Evolutionary conservation across 2,329 filamentous ascomycete species (phyloP), one percentile per base, ranked within the genome.

Genomic region (Colletotrichum nymphaeae): DNA sequence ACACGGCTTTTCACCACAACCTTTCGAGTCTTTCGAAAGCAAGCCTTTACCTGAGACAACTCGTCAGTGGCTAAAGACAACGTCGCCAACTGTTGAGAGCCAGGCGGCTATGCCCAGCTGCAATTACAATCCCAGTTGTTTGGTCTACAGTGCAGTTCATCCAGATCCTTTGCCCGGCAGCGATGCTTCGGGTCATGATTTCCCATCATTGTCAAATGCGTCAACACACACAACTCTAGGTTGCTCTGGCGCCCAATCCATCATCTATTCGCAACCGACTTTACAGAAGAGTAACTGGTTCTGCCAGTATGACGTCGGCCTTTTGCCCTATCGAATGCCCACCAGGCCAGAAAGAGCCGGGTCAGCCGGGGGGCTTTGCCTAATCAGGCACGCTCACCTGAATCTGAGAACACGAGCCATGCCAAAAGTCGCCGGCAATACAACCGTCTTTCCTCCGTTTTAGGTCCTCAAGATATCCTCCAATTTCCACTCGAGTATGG

Each of bases 401-500:
- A 77, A 76, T 75, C 75, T 65, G 76, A 75, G 71, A 69, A 76
- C 63, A 69, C 67, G 74, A 76, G 60, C 70, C 67, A 73, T 70
- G 28, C 67, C 70, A 16, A 63, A 70, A 70, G 55, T 56, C 35
- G 56, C 64, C 66, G 60, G 28, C 37, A 42, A 26, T 65, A 70
- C 70, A 62, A 65, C 66, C 66, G 16, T 49, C 26, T 63, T 42
- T 52, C 22, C 55, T 28, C 24, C 24, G 26, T 56, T 49, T 49
- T 16, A 22, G 64, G 55, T 35, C 28, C 58, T 30, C 30, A 49
- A 60, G 24, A 28, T 62, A 46, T 60, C 70, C 67, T 70, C 32
- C 60, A 73, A 73, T 73, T 66, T 73, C 70, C 70, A 52, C 60
- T 42, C 65, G 60, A 67, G 65, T 73, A 70, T 56, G 59, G 46